Base-by-base conservation (phyloP, 441 rosid genomes). In the Eruca vesicaria region DNA sequence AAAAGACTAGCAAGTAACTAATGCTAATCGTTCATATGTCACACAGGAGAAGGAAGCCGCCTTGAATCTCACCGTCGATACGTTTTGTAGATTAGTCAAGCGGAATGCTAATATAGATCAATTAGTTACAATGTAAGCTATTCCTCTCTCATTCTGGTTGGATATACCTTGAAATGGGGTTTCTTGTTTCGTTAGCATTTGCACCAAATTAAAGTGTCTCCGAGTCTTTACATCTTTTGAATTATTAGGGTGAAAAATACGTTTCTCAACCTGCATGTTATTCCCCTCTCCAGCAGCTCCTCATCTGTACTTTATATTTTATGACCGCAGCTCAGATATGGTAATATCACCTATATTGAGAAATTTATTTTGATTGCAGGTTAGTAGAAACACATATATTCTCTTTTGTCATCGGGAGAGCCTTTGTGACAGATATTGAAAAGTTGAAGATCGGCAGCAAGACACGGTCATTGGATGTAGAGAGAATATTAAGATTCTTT, bases 381-480 rank as follows among this genome's bases (percentile, higher is more conserved):
- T 85, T 96, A 89, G 99, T 94, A 78, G 99, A 96, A 89, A 94
- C 98, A 79, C 99, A 96, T 69, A 87, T 96, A 79, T 96, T 96
- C 90, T 94, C 95, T 58, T 96, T 96, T 84, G 99, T 94, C 79
- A 92, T 96, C 81, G 99, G 99, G 87, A 88, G 99, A 90, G 99
- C 98, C 36, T 96, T 94, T 89, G 99, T 94, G 73, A 87, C 97
- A 33, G 99, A 96, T 83, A 84, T 94, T 63, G 98, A 90, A 80
- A 96, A 96, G 90, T 87, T 96, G 86, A 96, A 94, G 82, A 89
- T 96, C 74, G 80, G 93, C 84, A 92, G 91, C 90, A 92, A 90
- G 88, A 84, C 88, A 75, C 89, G 94, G 84, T 85, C 97, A 69
- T 78, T 96, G 92, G 91, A 90, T 84, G 86, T 84, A 79, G 82